phyloP scores from a whole-genome alignment of 805 yeast species.

The Candida caryicola region DNA sequence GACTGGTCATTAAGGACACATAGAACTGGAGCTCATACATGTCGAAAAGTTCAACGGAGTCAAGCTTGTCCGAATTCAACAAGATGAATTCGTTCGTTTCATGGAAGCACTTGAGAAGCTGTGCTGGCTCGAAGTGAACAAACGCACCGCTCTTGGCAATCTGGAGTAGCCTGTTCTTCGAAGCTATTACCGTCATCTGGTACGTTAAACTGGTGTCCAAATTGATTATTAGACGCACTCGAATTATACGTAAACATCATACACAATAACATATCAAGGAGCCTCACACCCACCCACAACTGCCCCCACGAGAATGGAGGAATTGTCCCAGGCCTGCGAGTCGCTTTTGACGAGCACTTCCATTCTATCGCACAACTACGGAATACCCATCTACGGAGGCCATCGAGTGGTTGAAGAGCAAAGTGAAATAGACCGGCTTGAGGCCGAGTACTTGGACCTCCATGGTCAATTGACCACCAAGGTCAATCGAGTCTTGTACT shows the following conservation, averaged over 20 bases:
- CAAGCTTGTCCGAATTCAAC: constrained; percentile 26
- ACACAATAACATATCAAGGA: no score
- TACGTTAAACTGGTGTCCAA: not conserved
- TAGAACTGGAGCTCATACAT: constrained; percentile 72
- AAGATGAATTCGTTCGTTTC: constrained; percentile 40
- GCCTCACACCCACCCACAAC: no score
- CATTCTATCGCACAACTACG: constrained; percentile 31
- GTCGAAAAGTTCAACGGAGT: constrained; percentile 49
- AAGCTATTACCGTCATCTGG: constrained; percentile 1
- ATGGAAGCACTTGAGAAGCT: constrained; percentile 34
- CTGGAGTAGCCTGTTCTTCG: constrained; percentile 47
- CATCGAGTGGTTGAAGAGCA: not conserved
- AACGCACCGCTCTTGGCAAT: constrained; percentile 53
- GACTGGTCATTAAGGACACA: constrained; percentile 54
- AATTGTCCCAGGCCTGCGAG: constrained; percentile 21
- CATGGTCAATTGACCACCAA: constrained; percentile 22
- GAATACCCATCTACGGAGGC: constrained; percentile 23
- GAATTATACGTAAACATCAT: no score
- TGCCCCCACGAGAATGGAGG: not conserved
- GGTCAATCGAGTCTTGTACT: constrained; percentile 27
- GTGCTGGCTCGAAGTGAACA: constrained; percentile 46
- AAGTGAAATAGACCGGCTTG: constrained; percentile 16
- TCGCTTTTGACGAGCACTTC: constrained; percentile 17
- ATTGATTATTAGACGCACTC: not conserved
- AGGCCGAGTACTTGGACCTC: constrained; percentile 23